phyloP scores from a whole-genome alignment of 495 filamentous ascomycete species.

The Talaromyces proteolyticus region DNA sequence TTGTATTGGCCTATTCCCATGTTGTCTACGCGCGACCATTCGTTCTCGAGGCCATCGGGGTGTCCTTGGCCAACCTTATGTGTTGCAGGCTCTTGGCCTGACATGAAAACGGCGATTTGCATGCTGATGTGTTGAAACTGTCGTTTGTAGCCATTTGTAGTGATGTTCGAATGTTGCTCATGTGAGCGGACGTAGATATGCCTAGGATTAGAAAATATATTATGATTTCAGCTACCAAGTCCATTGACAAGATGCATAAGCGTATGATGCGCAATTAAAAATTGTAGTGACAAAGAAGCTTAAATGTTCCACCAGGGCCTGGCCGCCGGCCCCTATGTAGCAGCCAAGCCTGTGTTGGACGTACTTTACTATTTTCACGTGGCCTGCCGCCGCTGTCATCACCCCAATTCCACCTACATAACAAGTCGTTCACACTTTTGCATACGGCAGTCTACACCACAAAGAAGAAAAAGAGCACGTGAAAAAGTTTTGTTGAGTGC shows the following conservation, averaged over 20 bases:
- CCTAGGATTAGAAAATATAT: no score
- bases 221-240: not conserved
- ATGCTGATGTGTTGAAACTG: no score
- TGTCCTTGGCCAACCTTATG: slow-evolving; percentile 24
- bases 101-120: not conserved
- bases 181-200: no score
- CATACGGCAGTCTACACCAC: no score
- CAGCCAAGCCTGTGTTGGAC: not conserved
- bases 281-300: not conserved
- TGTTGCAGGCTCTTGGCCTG: slow-evolving; percentile 18
- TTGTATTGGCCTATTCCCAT: slow-evolving; percentile 31
- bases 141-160: no score
- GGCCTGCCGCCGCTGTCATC: no score
- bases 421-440: no score
- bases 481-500: not conserved
- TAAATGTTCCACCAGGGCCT: not conserved
- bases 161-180: no score
- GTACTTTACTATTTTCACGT: not conserved
- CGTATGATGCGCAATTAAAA: not conserved
- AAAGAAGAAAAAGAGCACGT: no score
- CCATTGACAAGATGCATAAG: not conserved
- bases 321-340: no score
- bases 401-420: no score
- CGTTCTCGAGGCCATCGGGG: slow-evolving; percentile 28
- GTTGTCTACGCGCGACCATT: slow-evolving; percentile 31